Evolutionary conservation across 306 rosid genomes (phyloP), one percentile per base, ranked within the genome.

Genomic region (Adenanthera pavonina): DNA sequence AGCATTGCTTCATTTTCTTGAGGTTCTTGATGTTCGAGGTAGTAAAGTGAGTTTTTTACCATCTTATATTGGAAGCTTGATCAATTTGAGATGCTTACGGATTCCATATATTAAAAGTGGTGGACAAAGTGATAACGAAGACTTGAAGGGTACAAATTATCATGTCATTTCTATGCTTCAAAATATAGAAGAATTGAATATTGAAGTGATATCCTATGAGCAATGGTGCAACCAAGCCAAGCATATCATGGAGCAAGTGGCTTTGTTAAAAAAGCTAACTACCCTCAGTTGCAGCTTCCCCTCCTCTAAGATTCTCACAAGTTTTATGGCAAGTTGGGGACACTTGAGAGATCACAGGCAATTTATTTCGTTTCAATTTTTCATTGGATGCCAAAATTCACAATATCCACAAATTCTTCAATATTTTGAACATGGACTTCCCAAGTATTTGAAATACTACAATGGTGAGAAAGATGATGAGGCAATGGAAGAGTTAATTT

Each of bases 11-110:
- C 8, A 14, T 34, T 10, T 11, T 68, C 82, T 78, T 69, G 57
- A 68, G 46, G 56, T 69, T 30, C 82, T 78, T 68, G 82, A 78
- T 33, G 54, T 69, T 53, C 76, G 57, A 40, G 46, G n/a, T 7
- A 52, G 40, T 41, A 5, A 8, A 36, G 41, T 78, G 5, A 25
- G 1, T 6, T 69, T 20, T 35, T 3, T 78, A 3, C 34, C 69
- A 12, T 52, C 25, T 25, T 60, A 0, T 20, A 60, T 60, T 60
- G 66, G 38, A 3, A 60, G 66, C 16, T 60, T 60, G 66, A 25
- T 13, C 66, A 60, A 43, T 10, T 8, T 78, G 19, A 69, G 43
- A 35, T 69, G 76, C 17, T 13, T 80, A 2, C 30, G 78, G 12
- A 13, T 80, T 4, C 41, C 83, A 35, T 35, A 40, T 34, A 0